Base-by-base conservation (phyloP, 2,329 filamentous ascomycete species). In the Aspergillus fumigatus region DNA sequence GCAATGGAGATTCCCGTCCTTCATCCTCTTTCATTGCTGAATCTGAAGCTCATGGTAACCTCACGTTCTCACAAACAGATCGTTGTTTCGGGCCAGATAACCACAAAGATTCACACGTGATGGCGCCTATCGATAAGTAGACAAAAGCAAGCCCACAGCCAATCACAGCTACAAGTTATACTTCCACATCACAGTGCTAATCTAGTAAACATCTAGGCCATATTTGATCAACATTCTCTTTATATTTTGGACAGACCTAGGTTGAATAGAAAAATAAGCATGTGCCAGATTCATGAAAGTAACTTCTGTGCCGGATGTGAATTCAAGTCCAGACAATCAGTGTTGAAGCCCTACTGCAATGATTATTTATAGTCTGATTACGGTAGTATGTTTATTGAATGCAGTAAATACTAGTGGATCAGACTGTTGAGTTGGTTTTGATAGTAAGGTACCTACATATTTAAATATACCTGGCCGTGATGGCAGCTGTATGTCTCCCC, bases 11-110 rank as follows among this genome's bases (percentile, higher is more conserved):
- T 65, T 68, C 61, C 52, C 62, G 62, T 67, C 62, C 67, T 65
- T 76, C 73, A 71, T 73, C 73, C 66, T 66, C 67, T 64, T 70
- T 69, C 75, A 77, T 77, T 64, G 69, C 73, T 74, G 69, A 69
- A 61, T 62, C 51, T 67, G 60, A 60, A 41, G 58, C 50, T 62
- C 55, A 65, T 63, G 59, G 43, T 47, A 47, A 58, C 56, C 48
- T 58, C 59, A 41, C 49, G 54, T 54, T 48, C 52, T 35, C 25
- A 43, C n/a, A 51, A 56, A 49, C 51, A 52, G 55, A 52, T 52
- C 52, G 53, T 65, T 57, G 61, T 65, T 65, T 61, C 58, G 65
- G 63, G 67, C 61, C 65, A 65, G 58, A 48, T 59, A 61, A 57
- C 56, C 55, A 61, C 47, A 48, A 48, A 48, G 26, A 50, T 26